These are phyloP conservation scores for Angophora floribunda DNA, from an alignment of 345 rosid genomes.

Conservation along the genomic window DNA sequence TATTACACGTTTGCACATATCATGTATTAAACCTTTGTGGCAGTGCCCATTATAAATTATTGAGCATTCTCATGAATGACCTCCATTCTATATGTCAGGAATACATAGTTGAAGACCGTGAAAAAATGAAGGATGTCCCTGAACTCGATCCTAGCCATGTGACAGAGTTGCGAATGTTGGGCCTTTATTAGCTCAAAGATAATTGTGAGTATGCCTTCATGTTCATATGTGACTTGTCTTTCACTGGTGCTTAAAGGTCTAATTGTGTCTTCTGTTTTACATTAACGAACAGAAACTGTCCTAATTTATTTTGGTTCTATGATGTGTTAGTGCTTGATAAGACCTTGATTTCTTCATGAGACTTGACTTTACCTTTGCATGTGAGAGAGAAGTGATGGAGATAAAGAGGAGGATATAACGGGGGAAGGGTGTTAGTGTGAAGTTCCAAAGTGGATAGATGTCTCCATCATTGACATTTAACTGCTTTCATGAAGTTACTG, in stretches of 20 bases:
- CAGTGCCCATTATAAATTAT: neutral
- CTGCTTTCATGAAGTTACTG: neutral
- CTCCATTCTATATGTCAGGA: constrained; percentile 38
- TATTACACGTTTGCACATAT: neutral
- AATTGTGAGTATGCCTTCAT: neutral
- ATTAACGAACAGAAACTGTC: neutral
- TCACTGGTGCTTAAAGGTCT: neutral
- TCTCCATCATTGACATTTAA: neutral
- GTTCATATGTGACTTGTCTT: neutral
- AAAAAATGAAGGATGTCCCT: constrained; percentile 52
- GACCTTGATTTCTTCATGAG: neutral
- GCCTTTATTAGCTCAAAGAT: constrained; percentile 39
- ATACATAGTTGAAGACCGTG: constrained; percentile 90
- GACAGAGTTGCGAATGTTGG: constrained; percentile 88
- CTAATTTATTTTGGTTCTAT: neutral
- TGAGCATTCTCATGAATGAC: neutral
- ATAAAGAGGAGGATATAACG: neutral
- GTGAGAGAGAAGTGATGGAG: neutral
- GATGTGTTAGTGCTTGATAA: neutral
- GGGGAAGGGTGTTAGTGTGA: neutral
- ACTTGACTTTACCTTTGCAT: neutral
- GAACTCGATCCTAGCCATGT: constrained; percentile 88
- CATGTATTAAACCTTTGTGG: neutral
- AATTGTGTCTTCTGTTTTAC: neutral
- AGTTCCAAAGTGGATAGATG: neutral